Conservation (phyloP, 1,284 basidiomycete species). For the Rhodotorula sp. region DNA sequence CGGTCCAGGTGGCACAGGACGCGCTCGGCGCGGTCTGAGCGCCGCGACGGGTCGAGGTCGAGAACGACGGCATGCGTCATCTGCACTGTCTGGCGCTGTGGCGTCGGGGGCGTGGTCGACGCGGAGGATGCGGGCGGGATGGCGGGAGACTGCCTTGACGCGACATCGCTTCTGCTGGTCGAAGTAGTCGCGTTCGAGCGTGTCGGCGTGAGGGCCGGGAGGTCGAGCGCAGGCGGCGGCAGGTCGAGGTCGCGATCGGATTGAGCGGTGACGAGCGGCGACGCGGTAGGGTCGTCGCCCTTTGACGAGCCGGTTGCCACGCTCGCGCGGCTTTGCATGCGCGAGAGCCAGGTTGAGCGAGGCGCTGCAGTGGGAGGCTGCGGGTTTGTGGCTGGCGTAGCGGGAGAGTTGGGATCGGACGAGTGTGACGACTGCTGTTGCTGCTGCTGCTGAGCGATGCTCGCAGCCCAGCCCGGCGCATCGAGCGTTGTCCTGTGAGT, state of each 20-base stretch:
- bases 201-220: background rate
- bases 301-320: background rate
- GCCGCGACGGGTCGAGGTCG: constrained; percentile 76
- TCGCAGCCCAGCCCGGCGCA: constrained; percentile 64
- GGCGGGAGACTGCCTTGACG: too few relatives aligned
- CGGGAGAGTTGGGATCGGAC: background rate
- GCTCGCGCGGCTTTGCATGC: constrained; percentile 18
- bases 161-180: too few relatives aligned
- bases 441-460: constrained; percentile 9
- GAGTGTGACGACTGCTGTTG: background rate
- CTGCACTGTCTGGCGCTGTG: constrained; percentile 21
- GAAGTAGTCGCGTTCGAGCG: too few relatives aligned
- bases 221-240: background rate
- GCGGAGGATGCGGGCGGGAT: background rate
- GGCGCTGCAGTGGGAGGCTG: background rate
- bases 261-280: background rate
- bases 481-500: constrained; percentile 66
- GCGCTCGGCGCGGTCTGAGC: constrained; percentile 81
- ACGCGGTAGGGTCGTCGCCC: constrained; percentile 4
- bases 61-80: constrained; percentile 83
- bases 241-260: constrained; percentile 11
- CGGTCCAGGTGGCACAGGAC: constrained; percentile 87
- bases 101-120: background rate
- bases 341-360: constrained; percentile 14
- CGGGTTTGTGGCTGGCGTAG: background rate